Conservation (phyloP, 2,329 filamentous ascomycete genomes). For the Xylariaceae sp. region DNA sequence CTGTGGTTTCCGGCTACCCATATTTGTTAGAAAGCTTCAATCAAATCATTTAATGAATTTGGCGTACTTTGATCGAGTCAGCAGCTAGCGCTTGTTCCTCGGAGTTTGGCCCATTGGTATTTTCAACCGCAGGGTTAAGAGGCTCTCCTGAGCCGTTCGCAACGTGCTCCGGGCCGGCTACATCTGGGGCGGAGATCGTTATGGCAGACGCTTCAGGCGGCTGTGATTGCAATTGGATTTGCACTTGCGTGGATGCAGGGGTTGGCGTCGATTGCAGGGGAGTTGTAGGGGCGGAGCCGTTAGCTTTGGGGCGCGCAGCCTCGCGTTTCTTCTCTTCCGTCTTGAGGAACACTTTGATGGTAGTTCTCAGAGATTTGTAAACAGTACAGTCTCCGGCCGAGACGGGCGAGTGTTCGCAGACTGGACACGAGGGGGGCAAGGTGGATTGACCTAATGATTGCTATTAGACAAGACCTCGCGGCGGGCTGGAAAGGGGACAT, state of each 20-base stretch:
- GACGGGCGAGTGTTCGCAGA: conserved; percentile 88
- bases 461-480: background rate
- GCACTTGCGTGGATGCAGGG: conserved; percentile 30
- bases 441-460: conserved; percentile 65
- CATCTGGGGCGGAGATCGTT: conserved; percentile 10
- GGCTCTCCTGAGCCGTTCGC: conserved; percentile 2
- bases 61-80: no score
- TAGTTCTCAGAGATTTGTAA: conserved; percentile 87
- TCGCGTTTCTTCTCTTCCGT: conserved; percentile 89
- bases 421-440: conserved; percentile 76
- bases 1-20: no score
- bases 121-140: conserved; percentile 5
- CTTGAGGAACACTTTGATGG: conserved; percentile 84
- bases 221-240: conserved; percentile 14
- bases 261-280: conserved; percentile 40
- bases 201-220: conserved; percentile 11
- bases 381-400: conserved; percentile 81
- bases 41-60: no score
- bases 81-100: background rate
- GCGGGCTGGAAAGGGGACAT: conserved; percentile 32
- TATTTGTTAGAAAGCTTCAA: no score
- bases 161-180: conserved; percentile 11
- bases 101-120: background rate
- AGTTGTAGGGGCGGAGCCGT: conserved; percentile 37
- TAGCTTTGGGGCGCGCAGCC: conserved; percentile 50